Evolutionary conservation across 2,329 filamentous ascomycete species (phyloP).

Genomic region (Amphichorda felina): DNA sequence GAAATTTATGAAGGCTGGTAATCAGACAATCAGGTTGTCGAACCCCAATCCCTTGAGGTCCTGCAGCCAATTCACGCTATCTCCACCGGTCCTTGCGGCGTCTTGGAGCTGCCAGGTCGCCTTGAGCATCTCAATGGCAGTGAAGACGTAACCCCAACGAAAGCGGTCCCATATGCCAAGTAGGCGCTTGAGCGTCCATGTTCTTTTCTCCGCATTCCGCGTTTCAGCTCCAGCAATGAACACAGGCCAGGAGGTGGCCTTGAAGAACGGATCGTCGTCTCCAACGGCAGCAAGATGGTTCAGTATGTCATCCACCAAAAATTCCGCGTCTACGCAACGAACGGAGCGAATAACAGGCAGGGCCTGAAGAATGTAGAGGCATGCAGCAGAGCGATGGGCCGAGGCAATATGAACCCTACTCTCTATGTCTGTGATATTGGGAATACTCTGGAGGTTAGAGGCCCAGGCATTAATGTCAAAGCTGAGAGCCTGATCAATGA

Average conservation of each 20-base stretch:
- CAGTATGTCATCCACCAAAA: constrained; percentile 37
- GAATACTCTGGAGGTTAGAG: constrained; percentile 19
- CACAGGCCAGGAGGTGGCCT: constrained; percentile 47
- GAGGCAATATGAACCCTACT: constrained; percentile 30
- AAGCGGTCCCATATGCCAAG: constrained; percentile 30
- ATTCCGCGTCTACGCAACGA: constrained; percentile 24
- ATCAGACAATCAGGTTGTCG: constrained; percentile 32
- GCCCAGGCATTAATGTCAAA: constrained; percentile 33
- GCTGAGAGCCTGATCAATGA: constrained; percentile 26
- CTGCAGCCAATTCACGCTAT: constrained; percentile 26
- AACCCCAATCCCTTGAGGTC: constrained; percentile 29
- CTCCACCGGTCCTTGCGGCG: constrained; percentile 6
- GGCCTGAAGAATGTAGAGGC: constrained; percentile 32
- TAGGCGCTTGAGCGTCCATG: constrained; percentile 38
- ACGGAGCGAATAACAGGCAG: constrained; percentile 24
- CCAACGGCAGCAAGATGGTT: constrained; percentile 35
- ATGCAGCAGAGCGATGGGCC: constrained; percentile 33
- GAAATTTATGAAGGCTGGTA: neutral
- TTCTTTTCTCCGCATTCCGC: constrained; percentile 29
- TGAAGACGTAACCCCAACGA: constrained; percentile 38
- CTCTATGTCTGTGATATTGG: constrained; percentile 24
- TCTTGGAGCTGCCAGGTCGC: constrained; percentile 34
- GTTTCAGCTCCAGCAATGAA: constrained; percentile 47
- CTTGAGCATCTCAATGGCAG: constrained; percentile 34
- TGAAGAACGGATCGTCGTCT: constrained; percentile 39